Base-by-base conservation (phyloP, 2,329 filamentous ascomycete genomes). In the Sporothrix phasma region DNA sequence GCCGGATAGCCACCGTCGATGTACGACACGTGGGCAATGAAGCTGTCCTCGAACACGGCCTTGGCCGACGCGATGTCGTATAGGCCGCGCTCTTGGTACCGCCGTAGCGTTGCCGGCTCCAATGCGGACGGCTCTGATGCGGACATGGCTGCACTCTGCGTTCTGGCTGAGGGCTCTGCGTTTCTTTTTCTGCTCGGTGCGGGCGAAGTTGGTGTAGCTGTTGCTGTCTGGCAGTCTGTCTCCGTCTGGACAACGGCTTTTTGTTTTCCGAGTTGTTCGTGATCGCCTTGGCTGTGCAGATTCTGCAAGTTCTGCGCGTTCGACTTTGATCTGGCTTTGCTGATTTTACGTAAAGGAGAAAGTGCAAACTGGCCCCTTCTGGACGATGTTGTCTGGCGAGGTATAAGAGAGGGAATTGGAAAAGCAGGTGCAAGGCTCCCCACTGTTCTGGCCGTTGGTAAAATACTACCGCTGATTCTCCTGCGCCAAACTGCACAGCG, bases 1-100 rank as follows among this genome's bases (percentile, higher is more conserved):
- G 63, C 67, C 49, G 65, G 67, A 31, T 64, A 43, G 6, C 65
- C 65, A 24, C 65, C 67, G n/a, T 60, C 64, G 17, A 68, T 54
- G 37, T 67, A 67, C 17, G 66, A 64, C 49, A 68, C 66, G 47
- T 67, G 66, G 2, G 67, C 64, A 51, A 68, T 64, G 11, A 67
- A 68, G 41, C 59, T 49, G 56, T 68, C 67, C 61, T 65, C 64
- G 54, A 68, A 68, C 22, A 67, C 65, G 1, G 64, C 46, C 62
- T 65, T 56, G n/a, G 61, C 67, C 13, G 62, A 26, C 11, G 31
- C 65, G 3, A 68, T 37, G 13, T 68, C 67, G 64, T 68, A 68
- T 11, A 15, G 37, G 41, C 65, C 67, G 2, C 67, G 58, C 54
- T 68, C 62, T 3, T 29, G 34, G 37, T 66, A 66, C 24, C 67